Conservation (phyloP, 768 basidiomycete genomes). For the Neoboletus brunneissimus region DNA sequence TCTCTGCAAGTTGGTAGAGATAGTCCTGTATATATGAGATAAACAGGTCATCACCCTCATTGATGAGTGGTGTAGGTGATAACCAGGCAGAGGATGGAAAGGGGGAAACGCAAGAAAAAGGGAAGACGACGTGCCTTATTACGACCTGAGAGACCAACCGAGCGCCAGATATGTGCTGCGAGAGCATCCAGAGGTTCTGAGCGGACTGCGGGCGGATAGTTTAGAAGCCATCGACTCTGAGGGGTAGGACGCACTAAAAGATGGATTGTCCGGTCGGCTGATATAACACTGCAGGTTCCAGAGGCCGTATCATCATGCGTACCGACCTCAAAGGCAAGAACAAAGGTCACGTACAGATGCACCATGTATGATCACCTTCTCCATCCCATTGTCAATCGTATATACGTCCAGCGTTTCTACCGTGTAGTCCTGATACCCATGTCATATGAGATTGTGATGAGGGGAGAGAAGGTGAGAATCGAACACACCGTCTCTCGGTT, state of each 20-base stretch:
- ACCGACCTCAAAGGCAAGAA: neutral
- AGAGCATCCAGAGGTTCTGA: conserved; percentile 70
- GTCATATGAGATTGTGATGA: neutral
- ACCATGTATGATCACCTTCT: conserved; percentile 51
- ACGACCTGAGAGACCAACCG: conserved; percentile 79
- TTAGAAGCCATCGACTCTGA: neutral
- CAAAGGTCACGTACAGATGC: neutral
- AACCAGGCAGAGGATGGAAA: neutral
- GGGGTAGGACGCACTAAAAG: neutral
- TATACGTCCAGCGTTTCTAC: conserved; percentile 75
- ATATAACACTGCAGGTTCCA: conserved; percentile 70
- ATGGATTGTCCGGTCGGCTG: conserved; percentile 62
- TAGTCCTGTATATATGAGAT: too few relatives aligned
- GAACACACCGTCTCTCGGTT: conserved; percentile 73
- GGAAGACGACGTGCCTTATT: conserved; percentile 65
- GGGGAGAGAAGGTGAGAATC: too few relatives aligned
- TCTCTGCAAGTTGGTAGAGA: too few relatives aligned
- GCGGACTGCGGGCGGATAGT: conserved; percentile 52
- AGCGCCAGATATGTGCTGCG: conserved; percentile 65
- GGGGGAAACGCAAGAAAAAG: neutral
- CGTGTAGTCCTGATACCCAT: conserved; percentile 69
- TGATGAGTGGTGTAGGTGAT: too few relatives aligned
- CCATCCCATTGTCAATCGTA: conserved; percentile 47
- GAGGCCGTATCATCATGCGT: neutral
- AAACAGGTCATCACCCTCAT: too few relatives aligned